A percentile compares a stretch with the other conserved stretches of the same genome.
Evolutionary conservation across 2,329 filamentous ascomycete species (phyloP).

Genomic region (Xylariaceae sp.): DNA sequence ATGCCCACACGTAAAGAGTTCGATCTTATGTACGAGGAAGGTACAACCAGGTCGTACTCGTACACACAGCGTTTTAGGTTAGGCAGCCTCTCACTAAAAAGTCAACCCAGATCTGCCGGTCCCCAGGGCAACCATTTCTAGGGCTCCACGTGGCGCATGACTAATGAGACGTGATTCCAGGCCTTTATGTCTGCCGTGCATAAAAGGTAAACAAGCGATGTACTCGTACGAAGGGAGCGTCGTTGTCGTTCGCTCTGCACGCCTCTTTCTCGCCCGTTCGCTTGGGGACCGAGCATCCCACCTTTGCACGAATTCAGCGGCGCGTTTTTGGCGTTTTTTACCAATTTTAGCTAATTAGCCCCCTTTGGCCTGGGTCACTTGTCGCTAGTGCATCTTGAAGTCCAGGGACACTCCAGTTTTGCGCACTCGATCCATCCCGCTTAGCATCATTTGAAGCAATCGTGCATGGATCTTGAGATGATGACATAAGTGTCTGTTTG

Average conservation of each 20-base stretch:
- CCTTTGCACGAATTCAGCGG: neutral
- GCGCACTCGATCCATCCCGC: neutral
- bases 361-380: neutral
- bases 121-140: conserved; percentile 17
- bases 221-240: too few relatives aligned
- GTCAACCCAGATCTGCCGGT: conserved; percentile 9
- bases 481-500: too few relatives aligned
- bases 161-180: neutral
- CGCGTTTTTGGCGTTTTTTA: neutral
- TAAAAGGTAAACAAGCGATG: neutral
- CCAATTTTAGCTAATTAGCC: neutral
- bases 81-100: neutral
- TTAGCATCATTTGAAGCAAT: neutral
- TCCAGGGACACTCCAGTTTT: neutral
- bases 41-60: neutral
- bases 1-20: neutral
- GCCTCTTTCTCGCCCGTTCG: neutral
- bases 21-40: neutral
- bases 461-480: neutral
- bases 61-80: neutral
- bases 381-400: neutral
- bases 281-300: neutral
- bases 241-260: neutral
- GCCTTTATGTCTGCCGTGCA: neutral
- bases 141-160: neutral